phyloP scores from a whole-genome alignment of 768 basidiomycete species.

The Chalciporus pseudorubinellus region DNA sequence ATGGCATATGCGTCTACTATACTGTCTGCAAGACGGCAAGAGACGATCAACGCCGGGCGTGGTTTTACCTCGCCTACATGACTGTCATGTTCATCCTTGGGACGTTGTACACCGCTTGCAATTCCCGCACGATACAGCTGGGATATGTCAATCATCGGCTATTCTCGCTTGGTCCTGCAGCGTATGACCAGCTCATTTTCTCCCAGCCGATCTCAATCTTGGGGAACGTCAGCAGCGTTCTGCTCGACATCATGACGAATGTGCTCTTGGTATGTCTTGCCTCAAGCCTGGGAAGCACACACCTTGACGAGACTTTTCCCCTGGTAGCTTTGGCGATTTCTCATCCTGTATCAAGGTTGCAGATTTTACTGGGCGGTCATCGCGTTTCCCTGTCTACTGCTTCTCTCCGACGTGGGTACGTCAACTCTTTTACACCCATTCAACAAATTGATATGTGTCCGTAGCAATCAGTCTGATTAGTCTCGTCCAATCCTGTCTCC shows the following conservation, averaged over 20 bases:
- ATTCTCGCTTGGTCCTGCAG: conserved; percentile 2
- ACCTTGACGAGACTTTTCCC: too few species aligned
- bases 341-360: too few species aligned
- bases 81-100: conserved; percentile 14
- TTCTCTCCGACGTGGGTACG: too few species aligned
- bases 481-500: too few species aligned
- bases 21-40: not conserved
- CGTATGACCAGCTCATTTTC: not conserved
- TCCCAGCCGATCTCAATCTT: not conserved
- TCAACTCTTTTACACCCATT: too few species aligned
- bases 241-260: not conserved
- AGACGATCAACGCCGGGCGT: not conserved
- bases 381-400: too few species aligned
- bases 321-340: too few species aligned
- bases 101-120: conserved; percentile 9
- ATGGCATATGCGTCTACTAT: not conserved
- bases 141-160: conserved; percentile 6
- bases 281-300: too few species aligned
- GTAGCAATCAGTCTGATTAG: too few species aligned
- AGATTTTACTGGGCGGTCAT: too few species aligned
- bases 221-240: not conserved
- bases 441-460: too few species aligned
- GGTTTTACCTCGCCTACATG: conserved; percentile 9
- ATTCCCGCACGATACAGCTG: conserved; percentile 9
- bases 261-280: not conserved